phyloP scores from a whole-genome alignment of 129 eudicot genomes.

The Centrapalus pauciflorus region DNA sequence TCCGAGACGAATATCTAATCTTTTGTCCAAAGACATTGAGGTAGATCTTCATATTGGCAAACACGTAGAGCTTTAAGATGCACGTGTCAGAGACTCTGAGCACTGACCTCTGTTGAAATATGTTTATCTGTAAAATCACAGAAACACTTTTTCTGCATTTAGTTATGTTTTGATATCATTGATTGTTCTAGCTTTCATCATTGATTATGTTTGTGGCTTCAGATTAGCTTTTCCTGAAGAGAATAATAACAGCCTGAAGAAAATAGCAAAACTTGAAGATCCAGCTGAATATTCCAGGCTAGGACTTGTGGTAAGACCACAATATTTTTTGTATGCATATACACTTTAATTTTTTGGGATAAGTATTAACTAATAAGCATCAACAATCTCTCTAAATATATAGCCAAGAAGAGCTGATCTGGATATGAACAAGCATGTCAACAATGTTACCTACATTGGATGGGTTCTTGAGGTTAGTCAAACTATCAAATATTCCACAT shows the following conservation, averaged over 20 bases:
- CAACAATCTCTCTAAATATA: not conserved
- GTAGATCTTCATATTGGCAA: slow-evolving; percentile 24
- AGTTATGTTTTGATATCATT: not conserved
- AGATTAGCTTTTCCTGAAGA: slow-evolving; percentile 85
- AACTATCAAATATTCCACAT: not conserved
- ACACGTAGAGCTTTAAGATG: not conserved
- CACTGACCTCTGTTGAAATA: not conserved
- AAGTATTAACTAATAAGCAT: slow-evolving; percentile 4
- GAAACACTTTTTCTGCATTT: not conserved
- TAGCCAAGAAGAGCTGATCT: slow-evolving; percentile 89
- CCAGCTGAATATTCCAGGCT: slow-evolving; percentile 56
- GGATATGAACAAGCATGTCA: slow-evolving; percentile 94
- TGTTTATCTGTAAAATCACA: not conserved
- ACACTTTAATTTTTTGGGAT: not conserved
- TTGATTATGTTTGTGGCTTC: not conserved
- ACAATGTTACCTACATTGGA: slow-evolving; percentile 88
- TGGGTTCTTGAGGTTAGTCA: slow-evolving; percentile 81
- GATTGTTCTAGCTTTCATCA: not conserved
- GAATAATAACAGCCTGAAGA: slow-evolving; percentile 62
- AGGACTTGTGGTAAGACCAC: slow-evolving; percentile 61
- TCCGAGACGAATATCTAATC: slow-evolving; percentile 56
- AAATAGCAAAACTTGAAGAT: slow-evolving; percentile 77
- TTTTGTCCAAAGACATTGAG: slow-evolving; percentile 64
- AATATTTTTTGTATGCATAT: not conserved
- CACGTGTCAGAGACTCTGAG: not conserved